A percentile compares a stretch with the other conserved stretches of the same genome.
Evolutionary conservation across 2,329 filamentous ascomycete genomes (phyloP).

Genomic region (Trichoderma sp.): DNA sequence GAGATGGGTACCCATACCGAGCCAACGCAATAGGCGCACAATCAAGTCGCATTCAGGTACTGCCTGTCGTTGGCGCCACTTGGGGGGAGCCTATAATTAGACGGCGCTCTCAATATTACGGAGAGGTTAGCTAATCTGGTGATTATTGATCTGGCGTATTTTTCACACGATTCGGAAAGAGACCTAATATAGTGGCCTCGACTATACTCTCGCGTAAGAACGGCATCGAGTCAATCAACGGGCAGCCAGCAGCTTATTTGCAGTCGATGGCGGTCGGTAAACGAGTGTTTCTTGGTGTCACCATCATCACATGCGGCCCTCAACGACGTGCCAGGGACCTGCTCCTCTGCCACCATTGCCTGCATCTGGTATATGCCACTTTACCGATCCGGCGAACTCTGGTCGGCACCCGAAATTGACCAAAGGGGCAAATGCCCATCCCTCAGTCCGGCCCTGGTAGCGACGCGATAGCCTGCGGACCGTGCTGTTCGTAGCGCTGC

Average conservation of each 20-base stretch:
- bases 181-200: too few relatives aligned
- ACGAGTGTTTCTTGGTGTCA: too few relatives aligned
- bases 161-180: too few relatives aligned
- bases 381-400: not conserved
- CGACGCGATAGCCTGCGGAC: not conserved
- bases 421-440: slow-evolving; percentile 2
- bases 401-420: not conserved
- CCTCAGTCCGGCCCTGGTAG: not conserved
- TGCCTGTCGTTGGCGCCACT: too few relatives aligned
- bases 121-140: not conserved
- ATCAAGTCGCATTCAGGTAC: not conserved
- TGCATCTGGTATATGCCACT: not conserved
- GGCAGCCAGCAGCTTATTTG: too few relatives aligned
- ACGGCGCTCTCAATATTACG: not conserved
- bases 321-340: not conserved
- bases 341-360: not conserved
- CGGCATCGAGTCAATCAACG: too few relatives aligned
- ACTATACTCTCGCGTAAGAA: too few relatives aligned
- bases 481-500: not conserved
- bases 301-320: too few relatives aligned
- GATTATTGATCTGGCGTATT: too few relatives aligned
- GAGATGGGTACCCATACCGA: not conserved
- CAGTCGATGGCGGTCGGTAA: too few relatives aligned
- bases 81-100: not conserved
- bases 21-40: not conserved